Conservation (phyloP, 2,329 filamentous ascomycete species). For the Pseudogymnoascus sp. region DNA sequence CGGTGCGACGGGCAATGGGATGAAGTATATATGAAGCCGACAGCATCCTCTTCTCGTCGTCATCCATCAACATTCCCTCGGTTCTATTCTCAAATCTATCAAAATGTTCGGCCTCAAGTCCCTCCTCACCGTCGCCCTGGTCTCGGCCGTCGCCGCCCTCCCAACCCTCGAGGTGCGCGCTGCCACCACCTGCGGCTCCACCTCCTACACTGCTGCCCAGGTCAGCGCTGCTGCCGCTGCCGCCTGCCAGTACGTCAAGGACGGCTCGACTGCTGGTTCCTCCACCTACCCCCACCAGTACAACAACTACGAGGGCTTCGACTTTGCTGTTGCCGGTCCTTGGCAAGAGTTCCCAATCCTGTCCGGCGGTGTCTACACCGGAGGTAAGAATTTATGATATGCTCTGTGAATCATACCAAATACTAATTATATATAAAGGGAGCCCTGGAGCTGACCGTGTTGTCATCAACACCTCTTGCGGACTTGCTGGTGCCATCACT, state of each 20-base stretch:
- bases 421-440: conserved; percentile 31
- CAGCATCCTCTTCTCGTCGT: not conserved
- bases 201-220: conserved; percentile 43
- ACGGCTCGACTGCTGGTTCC: conserved; percentile 32
- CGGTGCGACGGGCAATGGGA: not conserved
- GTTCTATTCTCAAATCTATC: not conserved
- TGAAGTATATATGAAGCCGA: not conserved
- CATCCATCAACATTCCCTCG: not conserved
- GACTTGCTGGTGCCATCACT: conserved; percentile 58
- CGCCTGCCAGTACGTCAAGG: conserved; percentile 44
- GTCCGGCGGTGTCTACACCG: conserved; percentile 44
- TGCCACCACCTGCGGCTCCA: conserved; percentile 46
- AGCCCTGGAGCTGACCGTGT: conserved; percentile 62
- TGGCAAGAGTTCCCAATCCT: conserved; percentile 60
- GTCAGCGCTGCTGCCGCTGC: conserved; percentile 43
- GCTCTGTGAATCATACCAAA: conserved; percentile 7
- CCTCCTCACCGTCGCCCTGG: conserved; percentile 12
- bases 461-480: conserved; percentile 50
- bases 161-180: conserved; percentile 35
- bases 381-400: conserved; percentile 36
- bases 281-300: conserved; percentile 49
- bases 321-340: conserved; percentile 48
- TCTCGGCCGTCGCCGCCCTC: conserved; percentile 11
- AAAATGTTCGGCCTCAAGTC: not conserved
- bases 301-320: conserved; percentile 57